Base-by-base conservation (phyloP, 495 filamentous ascomycete species). In the Bryoglossum gracile region DNA sequence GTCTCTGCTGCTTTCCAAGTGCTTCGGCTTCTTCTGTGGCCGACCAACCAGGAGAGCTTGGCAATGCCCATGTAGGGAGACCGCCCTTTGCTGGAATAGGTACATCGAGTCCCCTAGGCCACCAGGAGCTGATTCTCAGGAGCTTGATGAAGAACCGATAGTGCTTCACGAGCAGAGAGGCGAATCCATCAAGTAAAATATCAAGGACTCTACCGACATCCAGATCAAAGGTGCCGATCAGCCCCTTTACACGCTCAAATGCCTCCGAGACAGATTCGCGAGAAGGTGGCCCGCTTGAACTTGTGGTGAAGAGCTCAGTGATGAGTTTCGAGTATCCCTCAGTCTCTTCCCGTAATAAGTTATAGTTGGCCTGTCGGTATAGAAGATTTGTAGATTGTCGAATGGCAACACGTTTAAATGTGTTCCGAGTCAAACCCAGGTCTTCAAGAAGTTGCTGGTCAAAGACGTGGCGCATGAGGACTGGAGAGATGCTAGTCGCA, bases 351-450 rank as follows among this genome's bases (percentile, higher is more conserved):
- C 94, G 78, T 14, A 99, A 70, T 2, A 99, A 71, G 58, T 99
- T 99, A 69, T 95, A 95, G 61, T 94, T 96, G 1, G 89, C 86
- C 62, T 97, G 94, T 37, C 89, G 84, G 59, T 99, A 99, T 2
- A 97, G 78, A 14, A 91, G 67, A 57, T 92, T 89, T 6, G 94
- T 99, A 44, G 88, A 82, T 54, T 94, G 87, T 43, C 90, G 82
- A 52, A 94, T 86, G 3, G 81, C 84, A 59, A 90, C 80, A 40
- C 82, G 78, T n/a, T 75, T 69, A 60, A 96, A 99, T 0, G 82
- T 86, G 3, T 82, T 78, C n/a, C 87, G 82, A 39, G 95, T 85
- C 41, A 99, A 68, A 8, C 82, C 80, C 14, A 95, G 69, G 3
- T 78, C 70, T 56, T 85, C 75, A 13, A 99, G 70, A 9, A 94